phyloP scores from a whole-genome alignment of 805 yeast species.

The Metschnikowia chrysomelidarum region DNA sequence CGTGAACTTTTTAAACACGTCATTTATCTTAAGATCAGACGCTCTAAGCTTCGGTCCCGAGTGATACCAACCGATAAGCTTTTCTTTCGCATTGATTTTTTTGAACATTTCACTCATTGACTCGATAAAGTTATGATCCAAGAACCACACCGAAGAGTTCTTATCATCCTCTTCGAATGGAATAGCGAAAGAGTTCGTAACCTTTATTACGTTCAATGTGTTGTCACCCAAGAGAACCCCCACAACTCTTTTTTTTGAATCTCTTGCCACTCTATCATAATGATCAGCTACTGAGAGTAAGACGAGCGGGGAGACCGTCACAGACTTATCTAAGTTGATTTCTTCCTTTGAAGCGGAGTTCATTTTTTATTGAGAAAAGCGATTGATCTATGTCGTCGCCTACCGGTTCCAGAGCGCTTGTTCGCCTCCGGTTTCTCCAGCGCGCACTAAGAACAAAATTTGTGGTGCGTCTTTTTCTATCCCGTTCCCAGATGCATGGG shows the following conservation, averaged over 20 bases:
- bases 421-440: constrained; percentile 11
- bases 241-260: constrained; percentile 74
- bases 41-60: constrained; percentile 91
- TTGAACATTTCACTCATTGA: constrained; percentile 97
- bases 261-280: constrained; percentile 79
- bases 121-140: constrained; percentile 95
- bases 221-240: constrained; percentile 92
- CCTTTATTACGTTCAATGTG: constrained; percentile 55
- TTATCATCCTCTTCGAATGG: constrained; percentile 97
- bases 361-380: constrained; percentile 12
- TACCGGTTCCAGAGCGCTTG: neutral
- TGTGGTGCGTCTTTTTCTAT: constrained; percentile 1
- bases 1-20: constrained; percentile 77
- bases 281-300: constrained; percentile 93
- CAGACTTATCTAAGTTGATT: constrained; percentile 51
- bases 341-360: constrained; percentile 34
- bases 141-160: constrained; percentile 90
- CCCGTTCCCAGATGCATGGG: too few species aligned
- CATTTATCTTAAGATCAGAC: constrained; percentile 89
- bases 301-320: constrained; percentile 93
- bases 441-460: constrained; percentile 12
- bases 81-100: constrained; percentile 96
- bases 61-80: constrained; percentile 98
- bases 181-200: constrained; percentile 91
- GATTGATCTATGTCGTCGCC: neutral